phyloP scores from a whole-genome alignment of 1,284 basidiomycete genomes.

The Trametes polyzona region DNA sequence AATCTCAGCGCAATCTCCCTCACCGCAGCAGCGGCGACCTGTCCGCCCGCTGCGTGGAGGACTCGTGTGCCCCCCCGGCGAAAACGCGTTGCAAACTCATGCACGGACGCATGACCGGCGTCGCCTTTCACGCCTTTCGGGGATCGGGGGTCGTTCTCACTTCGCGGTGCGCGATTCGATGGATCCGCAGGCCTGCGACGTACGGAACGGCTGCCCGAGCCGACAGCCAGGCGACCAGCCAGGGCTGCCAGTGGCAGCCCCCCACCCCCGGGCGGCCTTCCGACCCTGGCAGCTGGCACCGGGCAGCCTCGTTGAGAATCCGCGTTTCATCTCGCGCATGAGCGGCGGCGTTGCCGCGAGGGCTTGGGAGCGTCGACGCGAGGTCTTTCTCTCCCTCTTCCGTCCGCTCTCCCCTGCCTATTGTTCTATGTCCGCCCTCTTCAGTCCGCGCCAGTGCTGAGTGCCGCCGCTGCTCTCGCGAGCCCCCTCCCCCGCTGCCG shows the following conservation, averaged over 20 bases:
- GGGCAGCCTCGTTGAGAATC: slow-evolving; percentile 9
- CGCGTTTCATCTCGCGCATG: slow-evolving; percentile 16
- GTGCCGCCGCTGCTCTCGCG: background rate
- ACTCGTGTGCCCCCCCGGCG: slow-evolving; percentile 17
- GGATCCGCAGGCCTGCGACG: too few species aligned
- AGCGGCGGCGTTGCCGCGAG: slow-evolving; percentile 9
- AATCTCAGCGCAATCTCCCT: too few species aligned
- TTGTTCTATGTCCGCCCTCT: slow-evolving; percentile 6
- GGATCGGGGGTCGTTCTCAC: slow-evolving; percentile 10
- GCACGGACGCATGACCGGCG: background rate
- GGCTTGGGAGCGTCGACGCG: background rate
- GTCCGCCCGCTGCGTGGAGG: slow-evolving; percentile 1
- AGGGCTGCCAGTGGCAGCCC: too few species aligned
- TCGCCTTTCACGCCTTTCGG: too few species aligned
- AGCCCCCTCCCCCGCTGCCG: too few species aligned
- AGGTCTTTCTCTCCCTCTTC: slow-evolving; percentile 1
- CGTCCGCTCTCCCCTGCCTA: slow-evolving; percentile 4
- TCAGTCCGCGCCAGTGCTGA: too few species aligned
- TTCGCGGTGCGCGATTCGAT: background rate
- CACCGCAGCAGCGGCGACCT: background rate
- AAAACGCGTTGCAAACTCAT: slow-evolving; percentile 19
- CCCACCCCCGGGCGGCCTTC: too few species aligned
- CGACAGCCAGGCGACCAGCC: slow-evolving; percentile 5
- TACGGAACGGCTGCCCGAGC: slow-evolving; percentile 11
- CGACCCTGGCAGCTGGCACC: background rate